Conservation (phyloP, 257 asterid species). For the Solanum etuberosum region DNA sequence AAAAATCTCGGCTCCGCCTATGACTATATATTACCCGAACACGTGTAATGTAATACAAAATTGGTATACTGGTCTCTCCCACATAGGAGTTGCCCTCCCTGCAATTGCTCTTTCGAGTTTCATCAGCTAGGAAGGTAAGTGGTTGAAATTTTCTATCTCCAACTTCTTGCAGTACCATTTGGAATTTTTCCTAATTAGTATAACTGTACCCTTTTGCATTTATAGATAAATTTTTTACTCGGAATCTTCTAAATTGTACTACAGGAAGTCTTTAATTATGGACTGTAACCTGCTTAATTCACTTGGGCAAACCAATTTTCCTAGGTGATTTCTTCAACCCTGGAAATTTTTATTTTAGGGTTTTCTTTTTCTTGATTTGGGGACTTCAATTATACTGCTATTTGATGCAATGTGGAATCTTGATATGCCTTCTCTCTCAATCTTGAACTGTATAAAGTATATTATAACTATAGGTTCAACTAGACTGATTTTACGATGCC, state of each 20-base stretch:
- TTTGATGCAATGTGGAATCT: neutral
- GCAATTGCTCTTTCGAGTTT: neutral
- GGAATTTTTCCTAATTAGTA: too few relatives aligned
- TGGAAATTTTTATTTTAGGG: neutral
- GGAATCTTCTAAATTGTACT: neutral
- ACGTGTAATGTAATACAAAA: neutral
- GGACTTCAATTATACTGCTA: neutral
- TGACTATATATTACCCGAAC: neutral
- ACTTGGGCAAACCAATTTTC: conserved; percentile 18
- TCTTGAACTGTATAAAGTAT: neutral
- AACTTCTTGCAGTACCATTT: too few relatives aligned
- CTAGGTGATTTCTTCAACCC: conserved; percentile 21
- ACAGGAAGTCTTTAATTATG: conserved; percentile 24
- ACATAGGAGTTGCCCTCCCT: neutral
- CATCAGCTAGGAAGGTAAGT: neutral
- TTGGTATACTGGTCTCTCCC: neutral
- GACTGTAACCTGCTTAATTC: conserved; percentile 27
- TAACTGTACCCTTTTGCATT: neutral
- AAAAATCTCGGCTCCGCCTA: too few relatives aligned
- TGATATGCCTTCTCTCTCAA: neutral
- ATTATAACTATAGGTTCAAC: neutral
- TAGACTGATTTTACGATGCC: neutral
- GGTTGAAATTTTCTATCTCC: neutral
- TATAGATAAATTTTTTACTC: neutral
- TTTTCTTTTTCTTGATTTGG: neutral